phyloP scores from a whole-genome alignment of 331 rosid genomes.

The Acacia concinna region DNA sequence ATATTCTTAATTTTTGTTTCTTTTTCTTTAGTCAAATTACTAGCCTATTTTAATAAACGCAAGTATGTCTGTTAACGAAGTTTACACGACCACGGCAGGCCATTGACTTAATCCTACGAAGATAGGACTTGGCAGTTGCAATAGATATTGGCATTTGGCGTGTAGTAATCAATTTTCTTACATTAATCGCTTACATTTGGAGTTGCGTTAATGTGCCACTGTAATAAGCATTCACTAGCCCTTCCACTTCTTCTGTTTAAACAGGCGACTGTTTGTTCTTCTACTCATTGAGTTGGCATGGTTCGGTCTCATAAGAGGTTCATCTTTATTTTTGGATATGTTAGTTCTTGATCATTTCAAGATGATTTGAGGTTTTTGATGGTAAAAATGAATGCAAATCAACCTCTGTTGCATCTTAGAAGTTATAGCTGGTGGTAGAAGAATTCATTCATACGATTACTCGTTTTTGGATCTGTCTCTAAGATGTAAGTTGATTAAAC shows the following conservation, averaged over 20 bases:
- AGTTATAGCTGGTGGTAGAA: neutral
- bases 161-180: neutral
- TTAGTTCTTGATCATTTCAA: neutral
- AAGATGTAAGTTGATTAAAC: conserved; percentile 2
- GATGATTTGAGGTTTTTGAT: conserved; percentile 12
- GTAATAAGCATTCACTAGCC: neutral
- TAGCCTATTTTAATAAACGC: neutral
- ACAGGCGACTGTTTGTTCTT: neutral
- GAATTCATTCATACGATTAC: neutral
- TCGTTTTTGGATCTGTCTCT: neutral
- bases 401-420: neutral
- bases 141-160: neutral
- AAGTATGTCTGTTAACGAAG: neutral
- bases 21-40: neutral
- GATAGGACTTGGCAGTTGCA: neutral
- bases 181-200: neutral
- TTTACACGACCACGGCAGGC: neutral
- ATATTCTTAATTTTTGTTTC: neutral
- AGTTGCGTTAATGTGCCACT: neutral
- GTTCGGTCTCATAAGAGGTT: neutral
- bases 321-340: neutral
- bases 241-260: neutral
- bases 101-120: neutral
- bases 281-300: neutral
- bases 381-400: neutral